Conservation (phyloP, 345 rosid genomes). For the Pistacia integerrima region DNA sequence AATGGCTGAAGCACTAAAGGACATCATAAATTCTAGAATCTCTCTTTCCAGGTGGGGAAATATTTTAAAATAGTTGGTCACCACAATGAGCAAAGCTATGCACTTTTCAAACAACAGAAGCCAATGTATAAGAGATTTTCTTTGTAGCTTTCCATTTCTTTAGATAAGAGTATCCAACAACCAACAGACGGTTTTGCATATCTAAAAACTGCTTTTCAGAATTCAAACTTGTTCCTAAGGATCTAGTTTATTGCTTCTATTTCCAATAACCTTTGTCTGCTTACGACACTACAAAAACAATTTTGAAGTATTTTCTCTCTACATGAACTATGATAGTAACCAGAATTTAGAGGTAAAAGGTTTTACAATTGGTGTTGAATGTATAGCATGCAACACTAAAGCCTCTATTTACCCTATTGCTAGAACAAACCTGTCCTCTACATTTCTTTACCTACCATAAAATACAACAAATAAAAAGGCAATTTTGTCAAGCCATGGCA, state of each 20-base stretch:
- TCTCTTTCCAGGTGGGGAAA: not conserved
- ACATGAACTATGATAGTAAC: not conserved
- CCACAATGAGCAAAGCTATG: not conserved
- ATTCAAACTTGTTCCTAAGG: not conserved
- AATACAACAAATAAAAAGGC: not conserved
- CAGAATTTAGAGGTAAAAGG: not conserved
- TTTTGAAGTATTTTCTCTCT: not conserved
- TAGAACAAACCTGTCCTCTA: not conserved
- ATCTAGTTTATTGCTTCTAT: not conserved
- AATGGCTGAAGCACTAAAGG: not conserved
- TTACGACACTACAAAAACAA: not conserved
- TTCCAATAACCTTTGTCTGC: not conserved
- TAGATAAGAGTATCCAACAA: not conserved
- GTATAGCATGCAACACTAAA: not conserved
- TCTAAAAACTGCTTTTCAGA: not conserved
- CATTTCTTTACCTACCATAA: not conserved
- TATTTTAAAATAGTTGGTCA: not conserved
- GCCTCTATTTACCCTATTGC: not conserved
- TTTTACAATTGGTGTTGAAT: slow-evolving; percentile 9
- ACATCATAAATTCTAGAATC: not conserved
- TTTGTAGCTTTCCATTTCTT: no score
- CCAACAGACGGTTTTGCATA: not conserved
- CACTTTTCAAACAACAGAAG: not conserved
- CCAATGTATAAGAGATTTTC: not conserved
- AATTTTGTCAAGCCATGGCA: not conserved